A percentile compares a stretch with the other conserved stretches of the same genome.
These are phyloP conservation scores for Carpinus fangiana DNA, from an alignment of 306 rosid species.

Conservation along the genomic window DNA sequence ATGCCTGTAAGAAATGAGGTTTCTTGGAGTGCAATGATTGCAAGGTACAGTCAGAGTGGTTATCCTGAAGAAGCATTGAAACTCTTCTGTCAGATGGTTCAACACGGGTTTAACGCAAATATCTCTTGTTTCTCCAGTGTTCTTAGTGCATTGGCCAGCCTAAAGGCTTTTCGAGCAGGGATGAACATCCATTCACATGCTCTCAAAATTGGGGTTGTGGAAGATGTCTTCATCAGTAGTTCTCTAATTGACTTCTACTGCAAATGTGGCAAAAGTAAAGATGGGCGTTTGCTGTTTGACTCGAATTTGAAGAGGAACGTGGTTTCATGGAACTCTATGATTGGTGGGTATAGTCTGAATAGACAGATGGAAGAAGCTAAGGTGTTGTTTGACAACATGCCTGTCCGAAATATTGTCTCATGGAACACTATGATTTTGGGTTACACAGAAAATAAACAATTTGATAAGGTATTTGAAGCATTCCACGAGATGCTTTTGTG, in stretches of 20 bases:
- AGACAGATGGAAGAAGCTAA: slow-evolving; percentile 25
- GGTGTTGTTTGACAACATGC: slow-evolving; percentile 16
- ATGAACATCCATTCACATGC: slow-evolving; percentile 20
- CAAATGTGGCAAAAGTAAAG: slow-evolving; percentile 14
- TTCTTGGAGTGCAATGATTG: slow-evolving; percentile 27
- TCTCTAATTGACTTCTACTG: slow-evolving; percentile 17
- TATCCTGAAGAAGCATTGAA: slow-evolving; percentile 17
- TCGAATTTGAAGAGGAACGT: slow-evolving; percentile 10
- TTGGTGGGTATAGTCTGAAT: slow-evolving; percentile 12
- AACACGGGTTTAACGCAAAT: neutral
- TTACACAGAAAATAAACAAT: slow-evolving; percentile 17
- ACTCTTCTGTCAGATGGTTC: slow-evolving; percentile 15
- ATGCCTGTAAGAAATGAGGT: slow-evolving; percentile 23
- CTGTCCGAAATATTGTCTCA: slow-evolving; percentile 6
- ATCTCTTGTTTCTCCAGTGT: slow-evolving; percentile 15
- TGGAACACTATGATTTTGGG: slow-evolving; percentile 16
- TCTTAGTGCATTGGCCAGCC: slow-evolving; percentile 15
- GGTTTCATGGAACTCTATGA: slow-evolving; percentile 19
- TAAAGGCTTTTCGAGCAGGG: slow-evolving; percentile 12
- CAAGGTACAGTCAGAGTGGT: slow-evolving; percentile 18
- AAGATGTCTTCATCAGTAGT: slow-evolving; percentile 11
- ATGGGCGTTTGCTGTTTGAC: slow-evolving; percentile 15
- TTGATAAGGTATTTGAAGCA: slow-evolving; percentile 11
- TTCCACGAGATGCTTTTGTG: slow-evolving; percentile 21
- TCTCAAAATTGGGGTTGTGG: slow-evolving; percentile 9